Evolutionary conservation across 768 basidiomycete genomes (phyloP).

Genomic region (Suillus hirtellus): DNA sequence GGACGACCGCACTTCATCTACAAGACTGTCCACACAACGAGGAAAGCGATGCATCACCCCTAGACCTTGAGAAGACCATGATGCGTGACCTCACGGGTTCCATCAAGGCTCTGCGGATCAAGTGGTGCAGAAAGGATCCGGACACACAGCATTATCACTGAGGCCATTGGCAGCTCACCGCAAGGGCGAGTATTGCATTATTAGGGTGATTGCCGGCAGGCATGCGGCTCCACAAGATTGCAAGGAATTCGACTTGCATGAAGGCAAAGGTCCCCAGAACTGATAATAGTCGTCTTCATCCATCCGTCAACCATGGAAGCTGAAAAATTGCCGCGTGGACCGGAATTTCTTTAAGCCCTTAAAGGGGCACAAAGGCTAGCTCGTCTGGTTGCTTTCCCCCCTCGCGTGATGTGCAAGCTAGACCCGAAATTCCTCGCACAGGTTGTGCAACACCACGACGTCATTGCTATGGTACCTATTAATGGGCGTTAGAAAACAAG

Average conservation of each 20-base stretch:
- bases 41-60: slow-evolving; percentile 6
- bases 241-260: slow-evolving; percentile 4
- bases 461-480: slow-evolving; percentile 7
- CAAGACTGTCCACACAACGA: background rate
- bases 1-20: slow-evolving; percentile 1
- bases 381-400: background rate
- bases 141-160: slow-evolving; percentile 4
- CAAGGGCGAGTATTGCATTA: slow-evolving; percentile 8
- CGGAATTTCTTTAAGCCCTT: background rate
- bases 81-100: slow-evolving; percentile 5
- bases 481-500: slow-evolving; percentile 1
- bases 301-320: background rate
- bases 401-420: background rate
- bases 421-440: slow-evolving; percentile 3
- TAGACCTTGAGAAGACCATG: slow-evolving; percentile 8
- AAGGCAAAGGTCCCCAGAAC: background rate
- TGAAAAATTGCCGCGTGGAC: background rate
- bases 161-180: slow-evolving; percentile 6
- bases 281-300: background rate
- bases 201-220: slow-evolving; percentile 12
- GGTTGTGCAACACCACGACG: background rate
- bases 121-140: slow-evolving; percentile 3
- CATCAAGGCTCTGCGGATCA: slow-evolving; percentile 8
- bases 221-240: background rate
- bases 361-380: background rate